phyloP scores from a whole-genome alignment of 2,329 filamentous ascomycete species.

The Stagonosporopsis chrysanthemi region DNA sequence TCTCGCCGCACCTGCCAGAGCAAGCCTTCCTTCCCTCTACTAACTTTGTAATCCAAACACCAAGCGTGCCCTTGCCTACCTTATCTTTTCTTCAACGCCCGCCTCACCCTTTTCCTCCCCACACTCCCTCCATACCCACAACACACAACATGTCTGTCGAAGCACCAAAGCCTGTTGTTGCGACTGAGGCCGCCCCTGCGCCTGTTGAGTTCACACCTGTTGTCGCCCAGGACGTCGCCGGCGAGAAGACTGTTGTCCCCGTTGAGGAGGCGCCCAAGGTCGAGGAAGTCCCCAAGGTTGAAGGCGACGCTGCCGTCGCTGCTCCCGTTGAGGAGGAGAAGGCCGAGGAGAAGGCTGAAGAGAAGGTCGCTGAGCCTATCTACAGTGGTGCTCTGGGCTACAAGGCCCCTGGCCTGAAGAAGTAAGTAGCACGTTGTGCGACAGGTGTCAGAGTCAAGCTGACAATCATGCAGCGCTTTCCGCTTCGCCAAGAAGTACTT shows the following conservation, averaged over 20 bases:
- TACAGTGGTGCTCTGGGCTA: conserved; percentile 86
- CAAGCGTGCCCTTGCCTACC: conserved; percentile 27
- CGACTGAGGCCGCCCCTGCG: conserved; percentile 44
- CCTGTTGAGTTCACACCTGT: conserved; percentile 48
- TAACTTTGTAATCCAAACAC: conserved; percentile 47
- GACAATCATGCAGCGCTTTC: conserved; percentile 70
- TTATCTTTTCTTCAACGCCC: conserved; percentile 16
- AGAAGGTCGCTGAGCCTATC: conserved; percentile 67
- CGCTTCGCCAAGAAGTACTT: conserved; percentile 94
- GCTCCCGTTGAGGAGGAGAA: conserved; percentile 48
- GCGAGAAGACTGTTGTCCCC: conserved; percentile 48
- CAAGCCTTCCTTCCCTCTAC: conserved; percentile 38
- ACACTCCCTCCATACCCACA: conserved; percentile 14
- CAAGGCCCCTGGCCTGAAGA: conserved; percentile 88
- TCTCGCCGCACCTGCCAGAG: conserved; percentile 34
- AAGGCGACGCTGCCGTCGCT: conserved; percentile 36
- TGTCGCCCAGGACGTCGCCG: conserved; percentile 52
- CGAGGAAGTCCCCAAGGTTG: conserved; percentile 24
- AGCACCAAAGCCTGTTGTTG: conserved; percentile 72
- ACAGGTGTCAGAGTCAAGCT: conserved; percentile 15
- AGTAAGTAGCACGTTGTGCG: conserved; percentile 66
- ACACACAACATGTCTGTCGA: conserved; percentile 69
- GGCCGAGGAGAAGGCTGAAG: conserved; percentile 55
- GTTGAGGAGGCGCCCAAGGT: conserved; percentile 48
- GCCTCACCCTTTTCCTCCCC: conserved; percentile 17